Percentiles rank a stretch among this genome's conserved stretches.
Evolutionary conservation across 306 rosid species (phyloP).

Genomic region (Ammopiptanthus mongolicus): DNA sequence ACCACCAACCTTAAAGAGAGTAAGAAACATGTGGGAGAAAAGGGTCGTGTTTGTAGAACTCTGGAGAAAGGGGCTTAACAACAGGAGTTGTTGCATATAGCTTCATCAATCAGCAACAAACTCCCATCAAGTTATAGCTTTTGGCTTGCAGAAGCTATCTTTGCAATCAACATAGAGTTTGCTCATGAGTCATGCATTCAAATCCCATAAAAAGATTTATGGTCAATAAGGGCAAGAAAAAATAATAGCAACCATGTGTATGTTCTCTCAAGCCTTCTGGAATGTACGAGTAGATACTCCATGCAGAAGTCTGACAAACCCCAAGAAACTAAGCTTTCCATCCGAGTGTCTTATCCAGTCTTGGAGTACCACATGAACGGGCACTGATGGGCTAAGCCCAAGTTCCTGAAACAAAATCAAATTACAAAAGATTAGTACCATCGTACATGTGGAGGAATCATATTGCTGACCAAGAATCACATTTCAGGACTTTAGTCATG

Average conservation of each 20-base stretch:
- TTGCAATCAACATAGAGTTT: conserved; percentile 22
- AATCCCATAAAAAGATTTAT: conserved; percentile 11
- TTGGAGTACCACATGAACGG: conserved; percentile 83
- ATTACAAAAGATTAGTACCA: conserved; percentile 13
- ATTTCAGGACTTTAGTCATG: not conserved
- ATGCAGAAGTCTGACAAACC: conserved; percentile 76
- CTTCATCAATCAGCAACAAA: conserved; percentile 25
- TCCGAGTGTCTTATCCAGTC: conserved; percentile 89
- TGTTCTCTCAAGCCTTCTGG: conserved; percentile 51
- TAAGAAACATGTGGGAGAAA: not conserved
- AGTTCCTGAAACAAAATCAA: conserved; percentile 55
- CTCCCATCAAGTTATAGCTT: conserved; percentile 10
- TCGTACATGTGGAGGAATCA: not conserved
- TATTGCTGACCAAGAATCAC: not conserved
- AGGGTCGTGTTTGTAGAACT: conserved; percentile 12
- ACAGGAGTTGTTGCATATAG: conserved; percentile 18
- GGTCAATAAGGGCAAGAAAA: conserved; percentile 24
- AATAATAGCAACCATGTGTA: conserved; percentile 4
- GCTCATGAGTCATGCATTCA: conserved; percentile 24
- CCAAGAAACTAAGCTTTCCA: conserved; percentile 85
- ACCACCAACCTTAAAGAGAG: conserved; percentile 30
- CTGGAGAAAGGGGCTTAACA: conserved; percentile 10
- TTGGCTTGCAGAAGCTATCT: conserved; percentile 26
- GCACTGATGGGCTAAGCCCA: conserved; percentile 77
- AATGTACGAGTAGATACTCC: conserved; percentile 58